phyloP scores from a whole-genome alignment of 129 eudicot genomes.

The Escallonia herrerae region DNA sequence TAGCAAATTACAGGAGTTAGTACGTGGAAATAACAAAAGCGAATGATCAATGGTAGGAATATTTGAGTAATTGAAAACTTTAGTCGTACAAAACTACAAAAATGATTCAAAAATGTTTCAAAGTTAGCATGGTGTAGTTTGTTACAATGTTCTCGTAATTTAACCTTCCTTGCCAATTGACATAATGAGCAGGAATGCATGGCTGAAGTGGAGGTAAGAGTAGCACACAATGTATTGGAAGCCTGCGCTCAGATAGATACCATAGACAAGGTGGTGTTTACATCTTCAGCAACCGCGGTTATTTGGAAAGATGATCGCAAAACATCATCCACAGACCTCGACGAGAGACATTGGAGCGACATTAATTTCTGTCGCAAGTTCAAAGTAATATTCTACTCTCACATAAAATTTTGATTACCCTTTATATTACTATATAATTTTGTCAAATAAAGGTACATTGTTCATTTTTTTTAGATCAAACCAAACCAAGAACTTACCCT shows the following conservation, averaged over 20 bases:
- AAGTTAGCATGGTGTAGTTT: not conserved
- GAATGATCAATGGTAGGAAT: too few relatives aligned
- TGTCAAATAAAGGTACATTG: too few relatives aligned
- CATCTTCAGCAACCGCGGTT: constrained; percentile 31
- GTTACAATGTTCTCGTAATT: not conserved
- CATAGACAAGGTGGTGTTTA: constrained; percentile 33
- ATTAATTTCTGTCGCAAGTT: constrained; percentile 21
- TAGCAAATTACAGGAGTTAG: too few relatives aligned
- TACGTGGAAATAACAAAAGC: too few relatives aligned
- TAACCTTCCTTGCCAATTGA: not conserved
- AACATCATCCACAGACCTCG: not conserved
- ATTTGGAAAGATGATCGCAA: constrained; percentile 25
- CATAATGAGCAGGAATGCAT: constrained; percentile 24
- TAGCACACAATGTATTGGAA: constrained; percentile 45
- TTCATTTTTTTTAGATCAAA: too few relatives aligned
- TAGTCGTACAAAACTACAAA: too few relatives aligned
- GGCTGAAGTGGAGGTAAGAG: constrained; percentile 37
- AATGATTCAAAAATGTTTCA: too few relatives aligned
- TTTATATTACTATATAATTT: too few relatives aligned
- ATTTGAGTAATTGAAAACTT: too few relatives aligned
- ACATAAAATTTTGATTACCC: too few relatives aligned
- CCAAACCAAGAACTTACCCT: too few relatives aligned
- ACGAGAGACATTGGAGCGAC: constrained; percentile 31
- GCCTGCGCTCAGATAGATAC: constrained; percentile 41
- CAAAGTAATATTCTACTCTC: constrained; percentile 8